Evolutionary conservation across 2,329 filamentous ascomycete genomes (phyloP).

Genomic region (Fusarium kyushuense): DNA sequence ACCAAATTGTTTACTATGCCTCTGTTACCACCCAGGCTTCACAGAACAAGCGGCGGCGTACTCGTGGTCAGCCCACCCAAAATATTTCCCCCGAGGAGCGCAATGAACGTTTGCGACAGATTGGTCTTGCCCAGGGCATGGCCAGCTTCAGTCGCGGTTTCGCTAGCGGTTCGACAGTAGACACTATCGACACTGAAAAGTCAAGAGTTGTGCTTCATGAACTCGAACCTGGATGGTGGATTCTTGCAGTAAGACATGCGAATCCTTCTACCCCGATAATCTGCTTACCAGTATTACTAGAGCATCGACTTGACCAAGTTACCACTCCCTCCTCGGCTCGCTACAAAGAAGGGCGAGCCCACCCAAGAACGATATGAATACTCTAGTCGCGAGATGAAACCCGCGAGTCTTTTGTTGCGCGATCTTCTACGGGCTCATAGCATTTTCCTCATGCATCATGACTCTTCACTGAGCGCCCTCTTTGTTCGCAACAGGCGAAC

Average conservation of each 20-base stretch:
- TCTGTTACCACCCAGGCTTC: slow-evolving; percentile 64
- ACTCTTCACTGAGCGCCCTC: slow-evolving; percentile 76
- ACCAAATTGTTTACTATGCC: slow-evolving; percentile 95
- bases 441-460: slow-evolving; percentile 90
- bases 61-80: slow-evolving; percentile 57
- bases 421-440: slow-evolving; percentile 87
- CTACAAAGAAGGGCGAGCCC: slow-evolving; percentile 56
- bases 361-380: slow-evolving; percentile 73
- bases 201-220: slow-evolving; percentile 86
- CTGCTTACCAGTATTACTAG: slow-evolving; percentile 40
- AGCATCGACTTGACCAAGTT: slow-evolving; percentile 80
- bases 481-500: slow-evolving; percentile 72
- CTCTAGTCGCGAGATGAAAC: slow-evolving; percentile 90
- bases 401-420: slow-evolving; percentile 79
- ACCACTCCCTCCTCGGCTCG: slow-evolving; percentile 68
- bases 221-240: slow-evolving; percentile 94
- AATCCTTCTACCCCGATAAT: no score
- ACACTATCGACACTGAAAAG: slow-evolving; percentile 92
- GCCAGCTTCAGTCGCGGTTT: slow-evolving; percentile 92
- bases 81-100: slow-evolving; percentile 71
- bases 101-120: slow-evolving; percentile 90
- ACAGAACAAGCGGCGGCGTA: slow-evolving; percentile 57
- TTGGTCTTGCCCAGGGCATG: slow-evolving; percentile 97
- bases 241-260: slow-evolving; percentile 77
- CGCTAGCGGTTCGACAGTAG: slow-evolving; percentile 79